Evolutionary conservation across 208 protist genomes (phyloP).

Genomic region (Crithidia acanthocephali): DNA sequence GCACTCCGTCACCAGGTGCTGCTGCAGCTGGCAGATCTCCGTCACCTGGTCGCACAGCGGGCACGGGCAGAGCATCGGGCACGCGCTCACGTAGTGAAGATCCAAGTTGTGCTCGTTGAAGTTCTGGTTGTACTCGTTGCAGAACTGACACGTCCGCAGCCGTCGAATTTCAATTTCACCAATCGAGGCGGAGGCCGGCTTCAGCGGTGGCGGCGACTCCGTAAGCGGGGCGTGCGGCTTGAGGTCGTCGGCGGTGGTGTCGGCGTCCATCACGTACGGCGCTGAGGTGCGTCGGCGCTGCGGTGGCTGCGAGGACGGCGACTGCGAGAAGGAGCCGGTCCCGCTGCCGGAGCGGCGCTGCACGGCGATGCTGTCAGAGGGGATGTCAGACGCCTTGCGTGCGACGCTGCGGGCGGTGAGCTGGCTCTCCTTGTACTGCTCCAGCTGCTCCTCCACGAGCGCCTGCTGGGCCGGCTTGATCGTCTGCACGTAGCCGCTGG

Average conservation of each 20-base stretch:
- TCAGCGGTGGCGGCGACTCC: neutral
- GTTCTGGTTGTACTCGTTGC: slow-evolving; percentile 67
- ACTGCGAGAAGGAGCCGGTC: neutral
- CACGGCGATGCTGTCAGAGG: slow-evolving; percentile 19
- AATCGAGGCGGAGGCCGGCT: slow-evolving; percentile 12
- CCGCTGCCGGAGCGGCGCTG: slow-evolving; percentile 10
- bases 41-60: slow-evolving; percentile 92
- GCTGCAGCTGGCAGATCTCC: slow-evolving; percentile 88
- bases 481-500: slow-evolving; percentile 38
- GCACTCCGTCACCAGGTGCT: slow-evolving; percentile 91
- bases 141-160: slow-evolving; percentile 88
- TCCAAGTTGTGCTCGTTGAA: slow-evolving; percentile 83
- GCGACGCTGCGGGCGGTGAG: slow-evolving; percentile 1
- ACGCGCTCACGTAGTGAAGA: slow-evolving; percentile 85
- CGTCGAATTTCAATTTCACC: slow-evolving; percentile 35
- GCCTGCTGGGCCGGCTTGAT: slow-evolving; percentile 82
- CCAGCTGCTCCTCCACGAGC: slow-evolving; percentile 75
- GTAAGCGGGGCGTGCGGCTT: neutral
- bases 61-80: slow-evolving; percentile 93
- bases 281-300: slow-evolving; percentile 4
- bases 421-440: slow-evolving; percentile 33
- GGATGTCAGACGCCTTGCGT: slow-evolving; percentile 16
- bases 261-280: slow-evolving; percentile 1
- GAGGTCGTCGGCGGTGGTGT: slow-evolving; percentile 10
- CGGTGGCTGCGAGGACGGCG: neutral